phyloP scores from a whole-genome alignment of 2,329 filamentous ascomycete species.

The Zalaria obscura region DNA sequence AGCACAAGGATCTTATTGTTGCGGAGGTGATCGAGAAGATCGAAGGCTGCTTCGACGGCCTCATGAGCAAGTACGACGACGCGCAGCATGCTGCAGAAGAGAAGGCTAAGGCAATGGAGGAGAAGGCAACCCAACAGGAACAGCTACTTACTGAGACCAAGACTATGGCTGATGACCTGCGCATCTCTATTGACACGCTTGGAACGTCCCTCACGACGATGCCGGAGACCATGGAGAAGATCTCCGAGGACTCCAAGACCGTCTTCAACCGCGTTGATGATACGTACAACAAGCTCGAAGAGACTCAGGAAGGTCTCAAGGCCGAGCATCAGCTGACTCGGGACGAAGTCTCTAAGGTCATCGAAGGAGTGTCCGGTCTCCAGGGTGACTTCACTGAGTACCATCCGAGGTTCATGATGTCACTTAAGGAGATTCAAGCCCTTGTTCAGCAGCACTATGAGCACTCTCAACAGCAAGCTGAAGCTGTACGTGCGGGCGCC shows the following conservation, averaged over 20 bases:
- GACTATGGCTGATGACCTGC: conserved; percentile 72
- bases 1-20: conserved; percentile 40
- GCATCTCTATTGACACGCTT: conserved; percentile 71
- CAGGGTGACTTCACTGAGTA: conserved; percentile 69
- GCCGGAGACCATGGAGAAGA: conserved; percentile 58
- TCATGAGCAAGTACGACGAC: conserved; percentile 81
- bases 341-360: conserved; percentile 62
- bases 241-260: conserved; percentile 74
- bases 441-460: conserved; percentile 80
- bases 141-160: conserved; percentile 64
- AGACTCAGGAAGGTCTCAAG: conserved; percentile 58
- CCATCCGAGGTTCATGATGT: conserved; percentile 76
- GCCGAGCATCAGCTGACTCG: conserved; percentile 71
- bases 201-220: conserved; percentile 53
- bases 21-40: conserved; percentile 41
- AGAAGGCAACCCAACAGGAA: conserved; percentile 57
- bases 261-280: conserved; percentile 75
- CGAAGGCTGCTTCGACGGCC: conserved; percentile 66
- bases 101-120: conserved; percentile 57
- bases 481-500: conserved; percentile 21
- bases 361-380: conserved; percentile 58
- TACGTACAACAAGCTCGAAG: conserved; percentile 56
- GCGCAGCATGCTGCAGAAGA: conserved; percentile 62
- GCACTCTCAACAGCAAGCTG: conserved; percentile 52
- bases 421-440: conserved; percentile 71